These are phyloP conservation scores for Persicaria tinctoria DNA, from an alignment of 148 eudicot species.

Conservation along the genomic window DNA sequence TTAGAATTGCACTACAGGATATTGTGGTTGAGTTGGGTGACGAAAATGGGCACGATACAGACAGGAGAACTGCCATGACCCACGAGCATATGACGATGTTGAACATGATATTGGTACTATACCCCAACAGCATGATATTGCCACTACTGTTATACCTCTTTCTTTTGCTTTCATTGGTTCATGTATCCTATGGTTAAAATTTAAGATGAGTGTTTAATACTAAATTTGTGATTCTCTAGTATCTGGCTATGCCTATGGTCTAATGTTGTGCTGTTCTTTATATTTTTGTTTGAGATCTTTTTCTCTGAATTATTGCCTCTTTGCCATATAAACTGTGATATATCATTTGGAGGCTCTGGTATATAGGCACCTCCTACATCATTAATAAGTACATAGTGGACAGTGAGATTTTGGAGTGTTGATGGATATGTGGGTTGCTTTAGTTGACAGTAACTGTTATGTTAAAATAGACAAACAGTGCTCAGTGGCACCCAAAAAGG, in stretches of 20 bases:
- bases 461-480: background rate
- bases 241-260: background rate
- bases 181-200: background rate
- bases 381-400: background rate
- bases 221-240: background rate
- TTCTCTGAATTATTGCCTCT: background rate
- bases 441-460: background rate
- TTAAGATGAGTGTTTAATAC: background rate
- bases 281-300: background rate
- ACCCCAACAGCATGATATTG: background rate
- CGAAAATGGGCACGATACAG: background rate
- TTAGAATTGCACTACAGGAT: background rate
- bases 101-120: background rate
- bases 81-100: background rate
- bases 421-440: background rate
- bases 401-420: background rate
- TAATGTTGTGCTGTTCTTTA: background rate
- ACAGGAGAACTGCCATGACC: background rate
- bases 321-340: background rate
- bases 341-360: background rate
- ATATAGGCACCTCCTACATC: background rate
- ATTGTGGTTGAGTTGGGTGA: background rate
- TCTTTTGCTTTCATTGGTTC: background rate
- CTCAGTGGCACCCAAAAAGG: background rate
- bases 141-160: background rate